These are phyloP conservation scores for Phytophthora pinifolia DNA, from an alignment of 352 stramenopile genomes.

Conservation along the genomic window DNA sequence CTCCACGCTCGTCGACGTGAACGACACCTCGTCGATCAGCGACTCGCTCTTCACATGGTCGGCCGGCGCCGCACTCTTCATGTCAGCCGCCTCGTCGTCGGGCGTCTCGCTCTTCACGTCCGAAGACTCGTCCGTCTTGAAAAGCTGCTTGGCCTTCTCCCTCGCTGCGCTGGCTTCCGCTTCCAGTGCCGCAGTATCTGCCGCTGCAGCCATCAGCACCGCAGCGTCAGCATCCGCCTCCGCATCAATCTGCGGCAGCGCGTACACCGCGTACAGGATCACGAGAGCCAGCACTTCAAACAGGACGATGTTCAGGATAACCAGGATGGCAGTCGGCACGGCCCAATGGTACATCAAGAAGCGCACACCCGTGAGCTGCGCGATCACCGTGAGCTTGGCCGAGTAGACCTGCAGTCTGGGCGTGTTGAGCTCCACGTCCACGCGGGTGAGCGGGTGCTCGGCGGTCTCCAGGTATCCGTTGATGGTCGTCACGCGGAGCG, in stretches of 20 bases:
- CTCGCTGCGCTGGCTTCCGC: conserved; percentile 24
- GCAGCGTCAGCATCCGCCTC: conserved; percentile 22
- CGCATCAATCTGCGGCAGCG: conserved; percentile 38
- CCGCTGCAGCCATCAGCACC: conserved; percentile 24
- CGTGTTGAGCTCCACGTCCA: conserved; percentile 64
- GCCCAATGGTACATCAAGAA: conserved; percentile 90
- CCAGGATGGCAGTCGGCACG: conserved; percentile 60
- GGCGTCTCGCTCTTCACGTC: conserved; percentile 38
- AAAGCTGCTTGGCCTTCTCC: conserved; percentile 29
- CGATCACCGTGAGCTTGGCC: conserved; percentile 79
- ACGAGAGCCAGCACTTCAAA: conserved; percentile 63
- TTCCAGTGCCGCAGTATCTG: conserved; percentile 20
- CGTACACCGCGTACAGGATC: conserved; percentile 70
- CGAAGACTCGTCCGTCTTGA: conserved; percentile 12
- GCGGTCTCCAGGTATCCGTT: conserved; percentile 71
- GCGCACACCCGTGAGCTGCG: conserved; percentile 74
- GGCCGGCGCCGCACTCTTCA: conserved; percentile 32
- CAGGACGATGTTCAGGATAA: conserved; percentile 82
- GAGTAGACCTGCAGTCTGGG: conserved; percentile 70
- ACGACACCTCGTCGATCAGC: conserved; percentile 20
- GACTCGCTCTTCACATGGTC: conserved; percentile 37
- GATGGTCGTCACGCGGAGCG: conserved; percentile 50
- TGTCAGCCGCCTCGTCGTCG: not conserved
- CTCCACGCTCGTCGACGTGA: conserved; percentile 16
- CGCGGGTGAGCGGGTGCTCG: conserved; percentile 47